These are phyloP conservation scores for Fusarium albidum DNA, from an alignment of 2,329 filamentous ascomycete genomes.

Conservation along the genomic window DNA sequence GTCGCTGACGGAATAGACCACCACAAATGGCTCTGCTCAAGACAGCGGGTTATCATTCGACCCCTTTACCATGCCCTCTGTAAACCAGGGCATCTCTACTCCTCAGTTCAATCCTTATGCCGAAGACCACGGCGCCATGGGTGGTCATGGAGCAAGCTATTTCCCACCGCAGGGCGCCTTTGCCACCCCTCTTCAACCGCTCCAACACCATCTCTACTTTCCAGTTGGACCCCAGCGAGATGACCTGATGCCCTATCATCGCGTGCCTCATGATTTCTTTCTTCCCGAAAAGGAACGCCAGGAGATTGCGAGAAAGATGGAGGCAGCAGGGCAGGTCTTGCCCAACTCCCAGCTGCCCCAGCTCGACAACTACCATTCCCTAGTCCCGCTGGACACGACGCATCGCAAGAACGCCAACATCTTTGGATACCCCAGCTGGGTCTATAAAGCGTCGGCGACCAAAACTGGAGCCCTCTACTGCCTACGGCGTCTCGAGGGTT, in stretches of 20 bases:
- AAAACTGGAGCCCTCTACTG: constrained; percentile 92
- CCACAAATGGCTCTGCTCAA: constrained; percentile 57
- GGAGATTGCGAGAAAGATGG: constrained; percentile 87
- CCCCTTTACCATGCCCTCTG: constrained; percentile 68
- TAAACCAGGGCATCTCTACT: constrained; percentile 59
- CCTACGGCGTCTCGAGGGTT: constrained; percentile 86
- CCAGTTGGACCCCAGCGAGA: constrained; percentile 84
- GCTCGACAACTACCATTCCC: constrained; percentile 89
- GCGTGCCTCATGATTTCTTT: constrained; percentile 90
- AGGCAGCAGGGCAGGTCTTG: constrained; percentile 84
- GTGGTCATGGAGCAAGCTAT: constrained; percentile 67
- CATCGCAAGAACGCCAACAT: constrained; percentile 79
- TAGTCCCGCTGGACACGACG: constrained; percentile 86
- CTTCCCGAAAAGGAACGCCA: constrained; percentile 86
- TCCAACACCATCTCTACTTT: constrained; percentile 93
- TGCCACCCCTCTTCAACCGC: constrained; percentile 65
- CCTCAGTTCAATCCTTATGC: constrained; percentile 79
- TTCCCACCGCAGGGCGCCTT: constrained; percentile 68
- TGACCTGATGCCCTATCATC: constrained; percentile 84
- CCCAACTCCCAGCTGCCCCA: constrained; percentile 79
- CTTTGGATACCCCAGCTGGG: constrained; percentile 91
- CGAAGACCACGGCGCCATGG: constrained; percentile 71
- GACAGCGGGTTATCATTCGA: constrained; percentile 61
- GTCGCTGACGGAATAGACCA: constrained; percentile 40
- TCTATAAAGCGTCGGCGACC: constrained; percentile 91